A percentile compares a stretch with the other conserved stretches of the same genome.
Conservation (phyloP, 345 rosid genomes). For the Salix caprea region DNA sequence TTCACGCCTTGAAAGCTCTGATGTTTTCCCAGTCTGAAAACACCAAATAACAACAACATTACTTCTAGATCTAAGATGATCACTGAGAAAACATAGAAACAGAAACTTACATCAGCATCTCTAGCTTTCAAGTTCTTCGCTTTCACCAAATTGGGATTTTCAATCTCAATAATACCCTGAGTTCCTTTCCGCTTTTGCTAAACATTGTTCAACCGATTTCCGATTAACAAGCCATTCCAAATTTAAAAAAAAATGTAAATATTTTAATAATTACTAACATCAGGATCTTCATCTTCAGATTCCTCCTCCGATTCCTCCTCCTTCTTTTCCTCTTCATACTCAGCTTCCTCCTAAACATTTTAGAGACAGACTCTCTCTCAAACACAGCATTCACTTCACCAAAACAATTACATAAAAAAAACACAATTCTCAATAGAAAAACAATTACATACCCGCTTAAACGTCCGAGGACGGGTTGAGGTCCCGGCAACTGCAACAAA, state of each 20-base stretch:
- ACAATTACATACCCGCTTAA: constrained; percentile 55
- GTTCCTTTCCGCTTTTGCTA: constrained; percentile 76
- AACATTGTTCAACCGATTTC: constrained; percentile 1
- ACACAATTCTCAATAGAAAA: background rate
- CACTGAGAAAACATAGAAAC: background rate
- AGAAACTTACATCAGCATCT: constrained; percentile 64
- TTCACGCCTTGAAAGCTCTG: constrained; percentile 97
- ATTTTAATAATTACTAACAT: constrained; percentile 33
- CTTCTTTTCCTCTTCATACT: constrained; percentile 40
- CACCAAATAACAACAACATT: background rate
- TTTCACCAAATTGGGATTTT: constrained; percentile 78
- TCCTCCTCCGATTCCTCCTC: constrained; percentile 65
- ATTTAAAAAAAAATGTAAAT: too few relatives aligned
- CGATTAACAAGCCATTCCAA: background rate
- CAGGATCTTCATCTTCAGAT: constrained; percentile 31
- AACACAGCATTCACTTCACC: background rate
- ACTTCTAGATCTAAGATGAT: background rate
- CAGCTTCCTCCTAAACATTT: constrained; percentile 52
- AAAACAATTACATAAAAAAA: background rate
- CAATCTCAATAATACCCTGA: constrained; percentile 71
- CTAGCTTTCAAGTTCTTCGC: constrained; percentile 65
- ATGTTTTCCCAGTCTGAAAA: constrained; percentile 60
- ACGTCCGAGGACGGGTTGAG: constrained; percentile 74
- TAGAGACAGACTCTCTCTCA: background rate
- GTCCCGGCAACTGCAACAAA: constrained; percentile 79